Evolutionary conservation across 176 grass and related monocot genomes (phyloP), one percentile per base, ranked within the genome.

Genomic region (Olyra latifolia): DNA sequence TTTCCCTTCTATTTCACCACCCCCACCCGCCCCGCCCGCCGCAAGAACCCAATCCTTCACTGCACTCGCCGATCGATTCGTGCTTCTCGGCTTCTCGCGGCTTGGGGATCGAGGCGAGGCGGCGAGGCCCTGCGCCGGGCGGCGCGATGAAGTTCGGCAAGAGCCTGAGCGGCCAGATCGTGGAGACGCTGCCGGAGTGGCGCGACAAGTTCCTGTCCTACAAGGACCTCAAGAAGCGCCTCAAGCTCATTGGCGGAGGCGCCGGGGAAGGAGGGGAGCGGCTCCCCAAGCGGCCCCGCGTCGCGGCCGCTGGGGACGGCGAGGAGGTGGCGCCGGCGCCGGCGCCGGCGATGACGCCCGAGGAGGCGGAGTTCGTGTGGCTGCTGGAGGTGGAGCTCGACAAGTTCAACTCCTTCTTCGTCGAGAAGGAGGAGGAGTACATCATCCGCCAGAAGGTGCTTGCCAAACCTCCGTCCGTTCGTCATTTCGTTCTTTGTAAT

Each of bases 141-240:
- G 0, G 41, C 6, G 23, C 47, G 28, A 94, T 98, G 95, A 98
- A 98, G 87, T 98, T 98, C 60, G 95, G 95, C 58, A 98, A 98
- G 85, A 98, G 92, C 69, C 80, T 98, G 77, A 94, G 89, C 74
- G 90, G 79, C 45, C 95, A 98, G 88, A 98, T 98, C 81, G 95
- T 87, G 88, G 95, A 98, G 80, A 98, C 95, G 41, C 84, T 98
- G 81, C 95, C 95, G 72, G 95, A 98, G 80, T 98, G 95, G 95
- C 86, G 92, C 50, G 95, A 98, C 83, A 94, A 95, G 90, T 98
- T 98, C 81, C 69, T 94, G 38, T 94, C 92, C 80, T 98, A 98
- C 78, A 98, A 98, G 90, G 95, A 98, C 68, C 87, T 98, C 69
- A 98, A 98, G 95, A 92, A 91, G 80, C 90, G 83, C 25, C 88